Base-by-base conservation (phyloP, 2,329 filamentous ascomycete species). In the Hypoxylon sp. region DNA sequence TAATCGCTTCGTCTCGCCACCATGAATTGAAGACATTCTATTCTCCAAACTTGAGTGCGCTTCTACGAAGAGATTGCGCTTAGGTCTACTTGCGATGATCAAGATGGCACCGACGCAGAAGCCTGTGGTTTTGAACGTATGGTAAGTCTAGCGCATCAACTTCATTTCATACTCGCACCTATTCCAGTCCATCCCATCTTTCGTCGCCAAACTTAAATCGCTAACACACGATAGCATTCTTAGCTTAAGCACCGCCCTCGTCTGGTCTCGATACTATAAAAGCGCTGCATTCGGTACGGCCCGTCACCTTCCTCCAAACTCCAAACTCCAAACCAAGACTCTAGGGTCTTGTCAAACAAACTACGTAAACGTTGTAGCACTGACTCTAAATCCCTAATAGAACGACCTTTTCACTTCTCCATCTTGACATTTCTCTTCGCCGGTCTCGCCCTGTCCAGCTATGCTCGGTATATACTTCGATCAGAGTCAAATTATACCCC, bases 281-380 rank as follows among this genome's bases (percentile, higher is more conserved):
- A 72, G 70, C 51, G 67, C 69, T 29, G 67, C 70, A 12, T 73
- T 72, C 52, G 70, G 70, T 72, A 70, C 55, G 61, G 36, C 37
- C 38, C 40, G 23, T 21, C 35, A 35, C 11, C 20, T 36, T 40
- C 31, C n/a, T n/a, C n/a, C n/a, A n/a, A n/a, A n/a, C n/a, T n/a
- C n/a, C n/a, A n/a, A n/a, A n/a, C n/a, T n/a, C n/a, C n/a, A n/a
- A n/a, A n/a, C n/a, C n/a, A n/a, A n/a, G n/a, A n/a, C n/a, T n/a
- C n/a, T n/a, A n/a, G n/a, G n/a, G n/a, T n/a, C n/a, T n/a, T n/a
- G 21, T 25, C 21, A 25, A 9, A 25, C 21, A 25, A n/a, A n/a
- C n/a, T n/a, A n/a, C n/a, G n/a, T 25, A 25, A 9, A 5, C 9
- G 21, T 25, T 25, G 21, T 25, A 5, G n/a, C 9, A 25, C 9